These are phyloP conservation scores for Boletus subparvulus DNA, from an alignment of 768 basidiomycete species.

Conservation along the genomic window DNA sequence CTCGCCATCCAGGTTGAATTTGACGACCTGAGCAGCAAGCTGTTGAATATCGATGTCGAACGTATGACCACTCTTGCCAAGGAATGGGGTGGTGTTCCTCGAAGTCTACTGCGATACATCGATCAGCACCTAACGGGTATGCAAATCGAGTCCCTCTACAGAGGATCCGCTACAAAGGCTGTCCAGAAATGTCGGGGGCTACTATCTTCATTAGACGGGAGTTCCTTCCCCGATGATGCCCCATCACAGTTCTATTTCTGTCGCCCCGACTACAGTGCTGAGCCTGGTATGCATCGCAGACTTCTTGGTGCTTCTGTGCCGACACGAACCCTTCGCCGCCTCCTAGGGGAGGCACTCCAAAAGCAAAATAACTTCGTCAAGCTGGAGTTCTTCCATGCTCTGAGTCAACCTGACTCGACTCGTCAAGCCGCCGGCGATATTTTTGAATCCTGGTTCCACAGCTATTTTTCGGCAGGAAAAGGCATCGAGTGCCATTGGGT, in stretches of 20 bases:
- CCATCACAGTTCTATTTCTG: background rate
- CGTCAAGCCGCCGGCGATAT: background rate
- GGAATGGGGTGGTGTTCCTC: background rate
- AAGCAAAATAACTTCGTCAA: background rate
- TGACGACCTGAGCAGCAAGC: background rate
- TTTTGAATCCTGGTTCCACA: background rate
- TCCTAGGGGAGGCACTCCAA: background rate
- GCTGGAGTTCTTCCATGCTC: background rate
- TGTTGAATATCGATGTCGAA: background rate
- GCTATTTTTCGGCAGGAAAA: background rate
- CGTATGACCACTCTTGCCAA: background rate
- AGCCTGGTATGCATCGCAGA: background rate
- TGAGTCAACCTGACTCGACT: background rate
- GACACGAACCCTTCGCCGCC: background rate
- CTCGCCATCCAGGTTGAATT: background rate
- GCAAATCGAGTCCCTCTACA: background rate
- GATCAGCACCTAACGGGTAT: background rate
- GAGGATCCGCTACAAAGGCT: background rate
- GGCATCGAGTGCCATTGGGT: background rate
- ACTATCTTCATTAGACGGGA: background rate
- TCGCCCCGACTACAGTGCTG: background rate
- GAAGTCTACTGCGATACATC: background rate
- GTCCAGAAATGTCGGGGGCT: background rate
- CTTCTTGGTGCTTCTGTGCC: background rate
- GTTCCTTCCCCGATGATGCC: background rate